These are phyloP conservation scores for Raphanus sativus DNA, from an alignment of 345 rosid genomes.

Conservation along the genomic window DNA sequence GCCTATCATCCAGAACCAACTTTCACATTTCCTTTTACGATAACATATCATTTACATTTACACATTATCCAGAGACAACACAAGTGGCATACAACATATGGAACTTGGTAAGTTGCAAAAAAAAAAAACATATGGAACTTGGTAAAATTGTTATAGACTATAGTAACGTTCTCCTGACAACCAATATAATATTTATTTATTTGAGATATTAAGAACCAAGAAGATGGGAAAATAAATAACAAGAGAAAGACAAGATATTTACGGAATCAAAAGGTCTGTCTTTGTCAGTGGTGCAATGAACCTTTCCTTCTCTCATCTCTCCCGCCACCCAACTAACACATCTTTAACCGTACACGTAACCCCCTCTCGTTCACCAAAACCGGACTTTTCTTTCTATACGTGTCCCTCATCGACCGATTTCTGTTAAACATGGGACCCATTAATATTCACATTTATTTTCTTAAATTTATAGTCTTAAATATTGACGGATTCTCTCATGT, in stretches of 20 bases:
- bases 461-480: not conserved
- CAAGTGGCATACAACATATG: constrained; percentile 33
- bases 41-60: not conserved
- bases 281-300: constrained; percentile 35
- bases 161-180: constrained; percentile 10
- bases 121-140: too few species aligned
- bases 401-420: constrained; percentile 24
- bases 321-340: constrained; percentile 34
- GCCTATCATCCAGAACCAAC: constrained; percentile 25
- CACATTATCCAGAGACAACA: constrained; percentile 30
- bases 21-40: constrained; percentile 17
- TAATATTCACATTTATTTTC: not conserved
- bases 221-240: not conserved
- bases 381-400: constrained; percentile 29
- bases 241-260: not conserved
- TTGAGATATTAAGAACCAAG: not conserved
- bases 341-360: constrained; percentile 41
- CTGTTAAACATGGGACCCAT: not conserved
- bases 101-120: too few species aligned
- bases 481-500: constrained; percentile 20
- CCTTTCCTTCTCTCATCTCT: constrained; percentile 21
- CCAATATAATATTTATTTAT: not conserved
- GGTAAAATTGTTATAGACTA: not conserved
- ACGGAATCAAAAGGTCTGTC: constrained; percentile 26
- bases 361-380: constrained; percentile 20